A percentile compares a stretch with the other conserved stretches of the same genome.
These are phyloP conservation scores for Orbilia ellipsospora DNA, from an alignment of 2,329 filamentous ascomycete genomes.

Conservation along the genomic window DNA sequence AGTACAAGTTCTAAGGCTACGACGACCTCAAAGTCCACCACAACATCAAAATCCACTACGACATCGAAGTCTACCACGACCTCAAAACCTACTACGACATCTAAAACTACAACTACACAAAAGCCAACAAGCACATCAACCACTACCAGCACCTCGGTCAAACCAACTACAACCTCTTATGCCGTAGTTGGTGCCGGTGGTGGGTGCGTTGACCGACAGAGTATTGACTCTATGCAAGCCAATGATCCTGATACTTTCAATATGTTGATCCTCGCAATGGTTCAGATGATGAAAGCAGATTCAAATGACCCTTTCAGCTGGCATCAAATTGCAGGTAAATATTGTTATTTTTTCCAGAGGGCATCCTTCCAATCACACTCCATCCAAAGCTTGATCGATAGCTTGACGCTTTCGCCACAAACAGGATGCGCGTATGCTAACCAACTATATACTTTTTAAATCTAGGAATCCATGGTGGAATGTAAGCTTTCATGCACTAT, in stretches of 20 bases:
- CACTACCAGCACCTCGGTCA: neutral
- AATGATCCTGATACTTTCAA: constrained; percentile 32
- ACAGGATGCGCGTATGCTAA: neutral
- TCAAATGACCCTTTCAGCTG: constrained; percentile 21
- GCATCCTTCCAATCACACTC: too few relatives aligned
- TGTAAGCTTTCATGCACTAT: constrained; percentile 16
- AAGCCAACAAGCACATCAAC: neutral
- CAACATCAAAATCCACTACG: too few relatives aligned
- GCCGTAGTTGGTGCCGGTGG: constrained; percentile 15
- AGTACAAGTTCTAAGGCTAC: too few relatives aligned
- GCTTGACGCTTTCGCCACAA: too few relatives aligned
- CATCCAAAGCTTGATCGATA: too few relatives aligned
- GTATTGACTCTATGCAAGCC: constrained; percentile 15
- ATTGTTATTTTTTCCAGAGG: too few relatives aligned
- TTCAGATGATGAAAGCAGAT: neutral
- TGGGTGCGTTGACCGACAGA: constrained; percentile 19
- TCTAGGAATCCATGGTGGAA: constrained; percentile 42
- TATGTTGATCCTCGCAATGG: constrained; percentile 14
- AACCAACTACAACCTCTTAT: neutral
- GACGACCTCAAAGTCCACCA: too few relatives aligned
- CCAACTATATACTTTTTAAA: neutral
- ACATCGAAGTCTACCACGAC: too few relatives aligned
- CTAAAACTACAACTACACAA: too few relatives aligned
- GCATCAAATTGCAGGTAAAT: constrained; percentile 20
- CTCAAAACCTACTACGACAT: too few relatives aligned